Base-by-base conservation (phyloP, 192 early-diverging fungal genomes). In the Entomortierella lignicola region DNA sequence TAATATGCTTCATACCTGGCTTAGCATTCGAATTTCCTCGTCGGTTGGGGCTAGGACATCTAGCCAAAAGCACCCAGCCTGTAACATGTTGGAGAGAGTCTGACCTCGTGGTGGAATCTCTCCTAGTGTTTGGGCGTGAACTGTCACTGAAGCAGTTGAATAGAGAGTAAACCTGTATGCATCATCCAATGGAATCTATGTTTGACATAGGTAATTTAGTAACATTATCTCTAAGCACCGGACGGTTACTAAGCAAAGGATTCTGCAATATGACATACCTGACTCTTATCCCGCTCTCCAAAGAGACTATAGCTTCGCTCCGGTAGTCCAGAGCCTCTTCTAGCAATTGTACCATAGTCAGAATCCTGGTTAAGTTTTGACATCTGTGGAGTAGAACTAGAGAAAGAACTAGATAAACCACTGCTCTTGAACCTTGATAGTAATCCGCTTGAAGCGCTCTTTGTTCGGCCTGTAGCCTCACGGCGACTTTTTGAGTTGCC, bases 111-210 rank as follows among this genome's bases (percentile, higher is more conserved):
- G 82, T 11, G 83, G 69, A 66, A 93, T 71, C 8, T 83, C 88
- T 11, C 69, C 81, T 44, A 94, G 67, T 32, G 88, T 84, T 39
- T 71, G 73, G 8, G 88, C 82, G 12, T 86, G 85, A 52, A 91
- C 84, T 12, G 88, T 87, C 20, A 91, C 91, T 8, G 86, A 87
- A 17, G 72, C 81, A 1, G 87, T 86, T 55, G 89, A 90, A 72
- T 91, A 94, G 57, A 90, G 91, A 2, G 87, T 90, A 65, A 88
- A 94, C 32, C 92, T 81, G 66, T 82, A 87, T 4, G 55, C 57
- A 29, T 82, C 81, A 26, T 82, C 67, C 44, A 75, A 37, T 17
- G 66, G 75, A 50, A 66, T 65, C 75, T 79, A 74, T 7, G 10
- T 37, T 37, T 37, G 10, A 37, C n/a, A 37, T 37, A 37, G 34